Percentiles rank a stretch among this genome's conserved stretches.
Evolutionary conservation across 352 stramenopile genomes (phyloP).

Genomic region (Phytophthora litchii): DNA sequence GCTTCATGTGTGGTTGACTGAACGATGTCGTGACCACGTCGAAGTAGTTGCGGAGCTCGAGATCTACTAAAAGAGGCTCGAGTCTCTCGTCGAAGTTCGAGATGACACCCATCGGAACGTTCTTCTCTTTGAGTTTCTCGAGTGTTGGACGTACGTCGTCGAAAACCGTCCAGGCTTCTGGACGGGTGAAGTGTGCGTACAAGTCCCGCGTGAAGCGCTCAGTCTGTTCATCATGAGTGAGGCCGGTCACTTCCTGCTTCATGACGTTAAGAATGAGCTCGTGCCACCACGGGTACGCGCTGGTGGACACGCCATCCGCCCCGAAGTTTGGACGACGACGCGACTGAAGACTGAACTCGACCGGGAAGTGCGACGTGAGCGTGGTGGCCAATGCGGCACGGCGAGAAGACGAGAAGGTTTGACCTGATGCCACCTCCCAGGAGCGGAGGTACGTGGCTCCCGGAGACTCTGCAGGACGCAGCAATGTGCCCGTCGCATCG

Average conservation of each 20-base stretch:
- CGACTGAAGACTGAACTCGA: constrained; percentile 43
- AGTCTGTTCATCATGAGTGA: constrained; percentile 22
- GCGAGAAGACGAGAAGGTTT: constrained; percentile 32
- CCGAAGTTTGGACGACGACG: constrained; percentile 60
- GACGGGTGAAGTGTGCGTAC: constrained; percentile 58
- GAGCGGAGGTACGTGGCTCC: constrained; percentile 57
- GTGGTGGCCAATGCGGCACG: constrained; percentile 20
- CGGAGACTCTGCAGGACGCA: constrained; percentile 51
- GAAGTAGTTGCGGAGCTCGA: constrained; percentile 57
- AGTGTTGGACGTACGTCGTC: constrained; percentile 53
- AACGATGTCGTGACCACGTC: constrained; percentile 70
- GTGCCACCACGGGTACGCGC: constrained; percentile 61
- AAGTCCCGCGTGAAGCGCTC: constrained; percentile 50
- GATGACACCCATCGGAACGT: constrained; percentile 60
- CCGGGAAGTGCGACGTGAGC: constrained; percentile 44
- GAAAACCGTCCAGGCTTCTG: constrained; percentile 68
- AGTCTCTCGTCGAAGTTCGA: constrained; percentile 86
- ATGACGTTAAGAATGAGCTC: constrained; percentile 58
- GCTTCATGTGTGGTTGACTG: constrained; percentile 52
- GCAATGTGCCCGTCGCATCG: constrained; percentile 77
- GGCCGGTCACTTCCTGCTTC: constrained; percentile 21
- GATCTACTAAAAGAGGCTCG: constrained; percentile 40
- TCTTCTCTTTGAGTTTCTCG: constrained; percentile 26
- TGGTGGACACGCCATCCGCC: constrained; percentile 7
- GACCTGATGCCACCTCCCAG: constrained; percentile 40